A percentile compares a stretch with the other conserved stretches of the same genome.
Evolutionary conservation across 352 stramenopile genomes (phyloP).

Genomic region (Saprolegnia diclina): DNA sequence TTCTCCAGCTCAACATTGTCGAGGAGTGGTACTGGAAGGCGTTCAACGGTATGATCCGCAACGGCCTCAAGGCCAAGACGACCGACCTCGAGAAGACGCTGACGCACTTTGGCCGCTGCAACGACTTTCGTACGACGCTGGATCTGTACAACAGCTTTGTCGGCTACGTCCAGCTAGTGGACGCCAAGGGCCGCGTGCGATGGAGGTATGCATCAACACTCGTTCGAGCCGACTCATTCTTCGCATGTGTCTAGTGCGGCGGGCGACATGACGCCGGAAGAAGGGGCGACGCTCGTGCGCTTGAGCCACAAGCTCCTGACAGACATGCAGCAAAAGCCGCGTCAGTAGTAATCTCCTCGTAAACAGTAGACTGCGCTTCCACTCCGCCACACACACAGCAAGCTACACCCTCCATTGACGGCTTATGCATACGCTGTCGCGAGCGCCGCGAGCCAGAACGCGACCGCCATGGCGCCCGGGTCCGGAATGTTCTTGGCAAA

Average conservation of each 20-base stretch:
- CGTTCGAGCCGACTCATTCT: neutral
- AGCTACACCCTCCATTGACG: too few relatives aligned
- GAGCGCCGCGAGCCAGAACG: slow-evolving; percentile 50
- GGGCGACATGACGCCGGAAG: slow-evolving; percentile 24
- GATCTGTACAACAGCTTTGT: slow-evolving; percentile 84
- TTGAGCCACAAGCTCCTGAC: slow-evolving; percentile 22
- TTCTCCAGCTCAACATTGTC: slow-evolving; percentile 74
- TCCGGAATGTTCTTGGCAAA: slow-evolving; percentile 86
- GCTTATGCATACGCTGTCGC: neutral
- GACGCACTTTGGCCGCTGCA: slow-evolving; percentile 66
- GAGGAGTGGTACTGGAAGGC: slow-evolving; percentile 88
- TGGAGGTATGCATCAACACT: slow-evolving; percentile 63
- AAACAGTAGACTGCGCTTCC: too few relatives aligned
- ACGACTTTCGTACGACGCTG: slow-evolving; percentile 73
- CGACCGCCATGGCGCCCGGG: slow-evolving; percentile 90
- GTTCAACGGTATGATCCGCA: slow-evolving; percentile 58
- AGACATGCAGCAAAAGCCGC: slow-evolving; percentile 25
- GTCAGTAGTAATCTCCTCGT: neutral
- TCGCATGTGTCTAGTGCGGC: slow-evolving; percentile 2
- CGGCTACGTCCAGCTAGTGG: slow-evolving; percentile 75
- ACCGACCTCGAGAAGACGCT: slow-evolving; percentile 49
- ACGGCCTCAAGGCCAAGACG: slow-evolving; percentile 50
- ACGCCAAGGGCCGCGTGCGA: slow-evolving; percentile 71
- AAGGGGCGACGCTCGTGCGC: slow-evolving; percentile 16
- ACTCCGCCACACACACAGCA: too few relatives aligned